Base-by-base conservation (phyloP, 805 yeast species). In the Jamesozyma lodderae region DNA sequence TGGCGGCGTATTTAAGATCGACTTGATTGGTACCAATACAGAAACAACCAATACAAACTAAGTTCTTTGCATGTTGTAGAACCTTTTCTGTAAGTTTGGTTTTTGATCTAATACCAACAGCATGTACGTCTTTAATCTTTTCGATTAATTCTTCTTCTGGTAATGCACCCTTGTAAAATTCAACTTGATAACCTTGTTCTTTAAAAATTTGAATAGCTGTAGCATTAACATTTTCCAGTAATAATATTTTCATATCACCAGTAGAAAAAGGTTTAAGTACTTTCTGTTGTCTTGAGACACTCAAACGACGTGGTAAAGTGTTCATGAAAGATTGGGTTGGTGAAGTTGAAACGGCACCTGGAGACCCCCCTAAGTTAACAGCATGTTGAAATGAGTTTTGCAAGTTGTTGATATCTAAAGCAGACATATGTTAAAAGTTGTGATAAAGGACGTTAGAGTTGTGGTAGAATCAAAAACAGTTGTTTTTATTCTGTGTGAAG, bases 21-120 rank as follows among this genome's bases (percentile, higher is more conserved):
- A 92, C 98, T 69, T 92, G 98, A 69, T 92, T 92, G 44, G 97
- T 92, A 57, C 98, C 98, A 52, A 92, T 92, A 73, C 98, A 92
- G 82, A 92, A 92, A 70, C 98, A 92, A 41, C 98, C 98, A 64
- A 92, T 70, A 23, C 77, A 88, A 20, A 83, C 83, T 64, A 92
- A 72, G 69, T 90, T 85, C 62, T 79, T 81, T 41, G 98, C 98
- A 53, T 83, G 84, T 47, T 75, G 70, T 53, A 92, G 70, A 21
- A 92, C 78, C 37, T 77, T 77, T 49, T 75, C 81, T 29, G 87
- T 84, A 57, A 92, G 71, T 63, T 79, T 83, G 36, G 98, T 92
- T 72, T 92, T 92, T 43, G 97, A 92, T 70, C 98, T 84, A 59
- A 92, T 88, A 66, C 98, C 98, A 58, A 92, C 79, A 43, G 96